A percentile compares a stretch with the other conserved stretches of the same genome.
Conservation (phyloP, 2,329 filamentous ascomycete species). For the Chrysoporthe deuterocubensis region DNA sequence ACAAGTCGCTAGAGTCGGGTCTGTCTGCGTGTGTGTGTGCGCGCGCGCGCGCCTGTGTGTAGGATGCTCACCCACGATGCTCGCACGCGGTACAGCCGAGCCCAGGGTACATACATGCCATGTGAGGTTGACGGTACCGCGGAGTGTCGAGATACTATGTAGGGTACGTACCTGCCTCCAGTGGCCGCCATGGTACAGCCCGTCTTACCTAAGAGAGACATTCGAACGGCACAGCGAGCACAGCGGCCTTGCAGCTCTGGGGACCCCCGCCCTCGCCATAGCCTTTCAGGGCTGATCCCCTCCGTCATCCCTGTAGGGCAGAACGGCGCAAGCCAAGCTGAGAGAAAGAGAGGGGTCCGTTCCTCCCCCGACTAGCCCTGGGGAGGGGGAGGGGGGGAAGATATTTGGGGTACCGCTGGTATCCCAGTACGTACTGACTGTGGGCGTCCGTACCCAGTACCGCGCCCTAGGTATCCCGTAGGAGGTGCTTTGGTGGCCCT, state of each 20-base stretch:
- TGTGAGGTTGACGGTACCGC: too few relatives aligned
- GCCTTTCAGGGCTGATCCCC: conserved; percentile 18
- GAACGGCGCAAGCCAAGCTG: background rate
- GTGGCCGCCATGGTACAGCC: too few relatives aligned
- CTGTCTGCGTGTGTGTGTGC: background rate
- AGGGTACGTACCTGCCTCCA: too few relatives aligned
- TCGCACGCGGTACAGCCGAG: background rate
- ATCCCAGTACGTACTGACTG: too few relatives aligned
- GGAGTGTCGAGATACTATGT: too few relatives aligned
- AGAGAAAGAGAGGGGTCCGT: background rate
- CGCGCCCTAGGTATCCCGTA: background rate
- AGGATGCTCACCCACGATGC: too few relatives aligned
- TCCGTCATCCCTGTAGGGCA: conserved; percentile 13
- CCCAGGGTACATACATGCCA: too few relatives aligned
- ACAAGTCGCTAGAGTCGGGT: background rate
- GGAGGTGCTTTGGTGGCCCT: background rate
- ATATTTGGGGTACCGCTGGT: too few relatives aligned
- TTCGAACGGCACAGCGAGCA: too few relatives aligned
- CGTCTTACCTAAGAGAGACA: conserved; percentile 1
- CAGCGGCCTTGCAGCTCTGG: too few relatives aligned
- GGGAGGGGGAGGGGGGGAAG: background rate
- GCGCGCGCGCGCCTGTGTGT: too few relatives aligned
- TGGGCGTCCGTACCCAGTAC: background rate
- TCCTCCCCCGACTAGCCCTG: background rate
- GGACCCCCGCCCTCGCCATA: background rate